Evolutionary conservation across 2,329 filamentous ascomycete genomes (phyloP).

Genomic region (Capronia epimyces): DNA sequence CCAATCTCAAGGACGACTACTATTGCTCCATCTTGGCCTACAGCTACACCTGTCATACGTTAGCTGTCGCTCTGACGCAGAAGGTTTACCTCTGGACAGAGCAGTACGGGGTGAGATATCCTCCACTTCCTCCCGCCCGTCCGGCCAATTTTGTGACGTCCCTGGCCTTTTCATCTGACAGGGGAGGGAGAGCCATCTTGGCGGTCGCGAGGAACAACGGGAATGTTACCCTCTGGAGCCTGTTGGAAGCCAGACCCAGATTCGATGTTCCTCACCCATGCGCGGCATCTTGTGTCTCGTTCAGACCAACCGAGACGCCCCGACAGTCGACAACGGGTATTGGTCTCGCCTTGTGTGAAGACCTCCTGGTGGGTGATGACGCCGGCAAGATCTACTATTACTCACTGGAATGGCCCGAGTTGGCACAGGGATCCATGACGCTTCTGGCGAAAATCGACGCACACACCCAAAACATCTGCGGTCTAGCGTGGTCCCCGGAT

Average conservation of each 20-base stretch:
- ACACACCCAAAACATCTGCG: conserved; percentile 87
- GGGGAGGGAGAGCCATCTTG: conserved; percentile 72
- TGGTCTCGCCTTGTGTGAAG: conserved; percentile 60
- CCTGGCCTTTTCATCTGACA: conserved; percentile 77
- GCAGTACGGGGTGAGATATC: conserved; percentile 57
- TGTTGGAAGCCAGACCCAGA: conserved; percentile 59
- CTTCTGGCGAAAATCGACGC: conserved; percentile 70
- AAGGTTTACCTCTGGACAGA: conserved; percentile 89
- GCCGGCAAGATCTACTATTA: conserved; percentile 80
- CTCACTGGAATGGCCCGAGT: conserved; percentile 71
- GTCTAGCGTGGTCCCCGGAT: conserved; percentile 77
- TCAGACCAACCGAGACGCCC: conserved; percentile 60
- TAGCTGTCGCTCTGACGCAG: conserved; percentile 77
- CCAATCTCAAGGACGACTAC: conserved; percentile 84
- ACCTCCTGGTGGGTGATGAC: conserved; percentile 82
- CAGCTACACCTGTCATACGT: conserved; percentile 63
- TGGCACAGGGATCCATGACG: conserved; percentile 59
- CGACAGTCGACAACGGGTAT: conserved; percentile 46
- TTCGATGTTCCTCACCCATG: conserved; percentile 69
- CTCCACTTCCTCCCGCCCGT: conserved; percentile 50
- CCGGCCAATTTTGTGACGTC: conserved; percentile 64
- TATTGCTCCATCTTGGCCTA: conserved; percentile 92
- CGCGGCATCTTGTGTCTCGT: conserved; percentile 73
- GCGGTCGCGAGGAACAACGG: conserved; percentile 78
- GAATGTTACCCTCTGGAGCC: conserved; percentile 69